Evolutionary conservation across 768 basidiomycete genomes (phyloP), one percentile per base, ranked within the genome.

Genomic region (Nevesoporus exiguus): DNA sequence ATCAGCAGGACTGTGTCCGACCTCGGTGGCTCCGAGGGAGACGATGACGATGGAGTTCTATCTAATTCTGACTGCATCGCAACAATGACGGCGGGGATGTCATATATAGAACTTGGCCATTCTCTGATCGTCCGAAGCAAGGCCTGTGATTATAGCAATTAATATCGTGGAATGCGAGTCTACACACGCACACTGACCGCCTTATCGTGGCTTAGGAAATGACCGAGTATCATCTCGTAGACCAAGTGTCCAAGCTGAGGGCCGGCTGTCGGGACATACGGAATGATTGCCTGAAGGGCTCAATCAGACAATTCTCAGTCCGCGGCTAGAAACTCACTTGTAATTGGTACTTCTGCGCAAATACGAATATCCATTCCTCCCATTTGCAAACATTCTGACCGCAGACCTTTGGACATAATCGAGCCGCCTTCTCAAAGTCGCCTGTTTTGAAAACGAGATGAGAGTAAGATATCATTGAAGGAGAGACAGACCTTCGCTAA

Each of bases 331-430:
- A 21, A 69, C 80, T 22, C 55, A 91, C 93, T 70, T 89, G 84
- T 15, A 98, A 73, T 53, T 93, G 85, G 24, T 81, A 78, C 61
- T 86, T 82, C 67, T 93, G 84, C 1, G 88, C 89, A 66, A 96
- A 98, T 14, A 82, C 74, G 63, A 97, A 96, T 64, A 98, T 90
- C 90, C 90, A 97, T 61, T 88, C 83, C 66, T 98, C 95, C 97
- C 97, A 99, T n/a, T 81, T 79, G 63, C 84, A 86, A 11, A 78
- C 71, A 61, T 96, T 83, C 41, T 83, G 82, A 4, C 81, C 86
- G 59, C 96, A 89, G 7, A 98, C 92, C 66, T 90, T 93, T 0
- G 92, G 86, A 61, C 85, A 86, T 24, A 97, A 71, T 9, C 77
- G 73, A 0, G 96, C 97, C 1, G 96, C 96, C 63, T 90, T 90